Percentiles rank a stretch among this genome's conserved stretches.
Conservation (phyloP, 768 basidiomycete species). For the Hygrophorus russula region DNA sequence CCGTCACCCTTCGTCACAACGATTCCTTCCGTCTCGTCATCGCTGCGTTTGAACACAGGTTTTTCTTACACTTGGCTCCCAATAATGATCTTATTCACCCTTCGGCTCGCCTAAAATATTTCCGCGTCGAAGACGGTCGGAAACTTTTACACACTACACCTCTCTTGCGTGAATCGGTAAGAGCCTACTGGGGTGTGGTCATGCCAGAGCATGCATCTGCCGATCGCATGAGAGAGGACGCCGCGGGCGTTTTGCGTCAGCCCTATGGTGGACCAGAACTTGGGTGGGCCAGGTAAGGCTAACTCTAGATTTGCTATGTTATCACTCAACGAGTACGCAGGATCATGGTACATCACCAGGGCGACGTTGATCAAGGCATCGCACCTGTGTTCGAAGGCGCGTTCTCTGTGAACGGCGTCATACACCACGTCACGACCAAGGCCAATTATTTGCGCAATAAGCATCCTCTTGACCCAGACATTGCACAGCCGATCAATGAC, state of each 20-base stretch:
- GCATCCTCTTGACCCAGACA: conserved; percentile 43
- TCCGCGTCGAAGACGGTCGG: conserved; percentile 37
- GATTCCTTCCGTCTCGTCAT: conserved; percentile 65
- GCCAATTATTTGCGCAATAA: conserved; percentile 61
- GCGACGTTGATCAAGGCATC: conserved; percentile 31
- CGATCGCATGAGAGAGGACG: conserved; percentile 51
- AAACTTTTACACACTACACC: conserved; percentile 45
- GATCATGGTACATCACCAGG: conserved; percentile 60
- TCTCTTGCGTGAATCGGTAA: conserved; percentile 50
- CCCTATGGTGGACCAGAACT: conserved; percentile 33
- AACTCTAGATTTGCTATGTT: too few relatives aligned
- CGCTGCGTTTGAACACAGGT: conserved; percentile 52
- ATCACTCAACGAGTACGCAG: too few relatives aligned
- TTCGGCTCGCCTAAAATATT: conserved; percentile 61
- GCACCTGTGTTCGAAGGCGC: conserved; percentile 65
- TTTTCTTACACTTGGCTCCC: conserved; percentile 65
- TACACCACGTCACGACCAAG: conserved; percentile 60
- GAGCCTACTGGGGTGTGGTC: conserved; percentile 69
- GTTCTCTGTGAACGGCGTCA: conserved; percentile 56
- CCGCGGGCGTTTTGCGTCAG: conserved; percentile 37
- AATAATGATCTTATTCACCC: conserved; percentile 74
- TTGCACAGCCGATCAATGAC: conserved; percentile 25
- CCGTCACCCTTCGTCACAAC: conserved; percentile 46
- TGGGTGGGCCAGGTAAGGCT: conserved; percentile 53
- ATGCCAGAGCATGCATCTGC: conserved; percentile 43